A percentile compares a stretch with the other conserved stretches of the same genome.
Conservation (phyloP, 192 early-diverging fungal species). For the Umbelopsis isabellina region DNA sequence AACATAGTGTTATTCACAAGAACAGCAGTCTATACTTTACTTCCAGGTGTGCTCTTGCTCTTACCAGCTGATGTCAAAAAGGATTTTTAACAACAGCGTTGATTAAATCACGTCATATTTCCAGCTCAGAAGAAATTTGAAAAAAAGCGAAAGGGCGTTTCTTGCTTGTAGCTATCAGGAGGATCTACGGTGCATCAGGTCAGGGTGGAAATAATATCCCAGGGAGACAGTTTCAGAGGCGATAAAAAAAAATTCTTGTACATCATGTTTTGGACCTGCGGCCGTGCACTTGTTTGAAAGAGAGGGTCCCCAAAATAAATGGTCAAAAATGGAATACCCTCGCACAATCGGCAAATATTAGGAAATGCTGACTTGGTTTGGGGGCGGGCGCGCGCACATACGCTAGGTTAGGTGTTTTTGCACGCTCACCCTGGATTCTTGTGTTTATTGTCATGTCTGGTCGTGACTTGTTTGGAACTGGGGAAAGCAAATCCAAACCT, state of each 20-base stretch:
- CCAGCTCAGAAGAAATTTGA: background rate
- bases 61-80: background rate
- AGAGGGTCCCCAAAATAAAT: background rate
- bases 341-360: too few relatives aligned
- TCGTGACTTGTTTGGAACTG: background rate
- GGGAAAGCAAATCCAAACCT: background rate
- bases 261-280: background rate
- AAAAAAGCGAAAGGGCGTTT: background rate
- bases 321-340: background rate
- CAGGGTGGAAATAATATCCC: too few relatives aligned
- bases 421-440: too few relatives aligned
- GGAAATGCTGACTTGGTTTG: too few relatives aligned
- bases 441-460: too few relatives aligned
- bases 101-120: too few relatives aligned
- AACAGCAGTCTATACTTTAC: too few relatives aligned
- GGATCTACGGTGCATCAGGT: constrained; percentile 1
- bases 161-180: background rate
- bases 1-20: too few relatives aligned
- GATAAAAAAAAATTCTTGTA: too few relatives aligned
- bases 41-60: background rate
- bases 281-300: constrained; percentile 2
- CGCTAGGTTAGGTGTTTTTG: too few relatives aligned
- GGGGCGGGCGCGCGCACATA: too few relatives aligned
- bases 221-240: too few relatives aligned
- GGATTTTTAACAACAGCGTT: background rate